phyloP scores from a whole-genome alignment of 2,329 filamentous ascomycete genomes.

The Hypoxylon sp. region DNA sequence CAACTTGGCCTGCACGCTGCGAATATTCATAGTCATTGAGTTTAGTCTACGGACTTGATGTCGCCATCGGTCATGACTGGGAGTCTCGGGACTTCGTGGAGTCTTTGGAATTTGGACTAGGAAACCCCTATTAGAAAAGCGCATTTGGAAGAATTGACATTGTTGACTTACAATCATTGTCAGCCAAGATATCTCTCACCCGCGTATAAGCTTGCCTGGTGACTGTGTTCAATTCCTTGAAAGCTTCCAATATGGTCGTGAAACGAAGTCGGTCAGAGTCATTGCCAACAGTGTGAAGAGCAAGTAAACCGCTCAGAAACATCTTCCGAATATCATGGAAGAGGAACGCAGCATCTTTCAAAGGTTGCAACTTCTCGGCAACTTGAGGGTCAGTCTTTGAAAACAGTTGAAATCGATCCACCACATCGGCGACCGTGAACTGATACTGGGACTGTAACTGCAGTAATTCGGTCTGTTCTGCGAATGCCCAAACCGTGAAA shows the following conservation, averaged over 20 bases:
- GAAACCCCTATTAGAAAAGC: conserved; percentile 34
- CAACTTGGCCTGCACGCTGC: conserved; percentile 93
- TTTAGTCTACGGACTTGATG: conserved; percentile 90
- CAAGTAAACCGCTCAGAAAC: conserved; percentile 89
- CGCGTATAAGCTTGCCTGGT: conserved; percentile 75
- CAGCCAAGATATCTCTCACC: conserved; percentile 78
- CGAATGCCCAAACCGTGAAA: conserved; percentile 77
- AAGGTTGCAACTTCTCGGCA: conserved; percentile 79
- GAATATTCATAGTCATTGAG: conserved; percentile 89
- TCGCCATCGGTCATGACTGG: conserved; percentile 86
- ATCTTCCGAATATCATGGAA: conserved; percentile 87
- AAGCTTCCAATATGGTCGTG: conserved; percentile 82
- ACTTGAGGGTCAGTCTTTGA: conserved; percentile 80
- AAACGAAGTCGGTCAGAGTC: conserved; percentile 83
- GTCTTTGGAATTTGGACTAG: conserved; percentile 67
- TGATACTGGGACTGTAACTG: conserved; percentile 95
- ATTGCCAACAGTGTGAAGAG: conserved; percentile 85
- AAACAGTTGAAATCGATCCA: conserved; percentile 77
- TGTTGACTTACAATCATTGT: conserved; percentile 79
- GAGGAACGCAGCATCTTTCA: conserved; percentile 86
- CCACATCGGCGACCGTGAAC: conserved; percentile 79
- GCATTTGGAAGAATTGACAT: background rate
- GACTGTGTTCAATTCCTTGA: conserved; percentile 74
- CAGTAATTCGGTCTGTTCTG: conserved; percentile 85
- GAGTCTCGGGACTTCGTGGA: conserved; percentile 74